phyloP scores from a whole-genome alignment of 2,329 filamentous ascomycete species.

The Coniosporium tulheliwenetii region DNA sequence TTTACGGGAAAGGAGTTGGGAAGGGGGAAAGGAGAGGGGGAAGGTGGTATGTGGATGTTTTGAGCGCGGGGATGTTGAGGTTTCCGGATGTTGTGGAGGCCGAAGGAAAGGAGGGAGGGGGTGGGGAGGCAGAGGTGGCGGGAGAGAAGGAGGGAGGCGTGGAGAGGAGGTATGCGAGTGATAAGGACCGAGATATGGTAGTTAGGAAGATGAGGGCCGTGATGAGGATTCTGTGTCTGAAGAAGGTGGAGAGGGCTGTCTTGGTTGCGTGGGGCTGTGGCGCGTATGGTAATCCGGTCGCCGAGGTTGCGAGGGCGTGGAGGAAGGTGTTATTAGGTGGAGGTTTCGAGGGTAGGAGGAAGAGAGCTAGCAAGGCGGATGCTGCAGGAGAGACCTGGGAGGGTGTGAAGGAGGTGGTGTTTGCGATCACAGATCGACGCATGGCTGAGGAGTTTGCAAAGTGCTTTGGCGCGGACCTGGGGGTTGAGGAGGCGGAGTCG shows the following conservation, averaged over 20 bases:
- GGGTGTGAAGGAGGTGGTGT: constrained; percentile 36
- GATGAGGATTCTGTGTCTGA: constrained; percentile 33
- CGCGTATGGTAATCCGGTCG: constrained; percentile 45
- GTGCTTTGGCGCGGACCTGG: constrained; percentile 24
- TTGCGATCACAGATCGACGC: constrained; percentile 38
- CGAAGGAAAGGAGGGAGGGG: constrained; percentile 13
- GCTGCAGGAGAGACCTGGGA: constrained; percentile 21
- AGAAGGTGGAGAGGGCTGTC: constrained; percentile 34
- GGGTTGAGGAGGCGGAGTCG: neutral
- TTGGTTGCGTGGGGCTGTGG: constrained; percentile 52
- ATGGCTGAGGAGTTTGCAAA: constrained; percentile 37
- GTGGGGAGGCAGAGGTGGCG: constrained; percentile 26
- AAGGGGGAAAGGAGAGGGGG: constrained; percentile 22
- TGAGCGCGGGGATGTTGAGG: constrained; percentile 42
- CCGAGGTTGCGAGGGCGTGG: constrained; percentile 43
- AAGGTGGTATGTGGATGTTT: constrained; percentile 42
- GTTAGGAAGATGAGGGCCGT: constrained; percentile 42
- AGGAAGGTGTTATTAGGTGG: constrained; percentile 23
- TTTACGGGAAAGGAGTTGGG: constrained; percentile 7
- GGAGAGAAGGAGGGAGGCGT: constrained; percentile 16
- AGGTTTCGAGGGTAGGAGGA: constrained; percentile 6
- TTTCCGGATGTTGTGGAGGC: constrained; percentile 35
- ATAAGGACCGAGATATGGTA: constrained; percentile 34
- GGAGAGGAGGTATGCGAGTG: constrained; percentile 7
- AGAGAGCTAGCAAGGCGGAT: constrained; percentile 10